These are phyloP conservation scores for Solanum ahanhuiri DNA, from an alignment of 257 asterid genomes.

Conservation along the genomic window DNA sequence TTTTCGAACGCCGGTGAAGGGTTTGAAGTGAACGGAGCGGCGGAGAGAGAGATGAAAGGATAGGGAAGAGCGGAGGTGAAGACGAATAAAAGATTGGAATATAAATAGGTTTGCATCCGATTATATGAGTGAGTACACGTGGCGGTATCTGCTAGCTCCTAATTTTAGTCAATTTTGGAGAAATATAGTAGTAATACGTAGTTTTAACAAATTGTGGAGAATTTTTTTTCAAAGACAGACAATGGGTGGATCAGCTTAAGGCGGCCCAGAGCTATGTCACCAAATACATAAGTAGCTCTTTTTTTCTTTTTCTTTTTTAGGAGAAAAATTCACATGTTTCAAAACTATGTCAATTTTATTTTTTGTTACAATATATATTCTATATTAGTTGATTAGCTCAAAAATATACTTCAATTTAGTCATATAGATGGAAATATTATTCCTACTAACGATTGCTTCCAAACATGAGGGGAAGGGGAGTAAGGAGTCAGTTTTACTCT, in stretches of 20 bases:
- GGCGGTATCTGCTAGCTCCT: conserved; percentile 6
- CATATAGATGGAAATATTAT: too few relatives aligned
- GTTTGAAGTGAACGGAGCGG: conserved; percentile 4
- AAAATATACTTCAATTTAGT: too few relatives aligned
- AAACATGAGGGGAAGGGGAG: too few relatives aligned
- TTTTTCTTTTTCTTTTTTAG: too few relatives aligned
- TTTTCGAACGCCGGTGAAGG: conserved; percentile 5
- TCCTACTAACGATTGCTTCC: background rate
- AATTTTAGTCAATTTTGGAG: background rate
- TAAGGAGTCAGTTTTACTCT: too few relatives aligned
- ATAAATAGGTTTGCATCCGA: conserved; percentile 51
- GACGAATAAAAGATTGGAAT: conserved; percentile 23
- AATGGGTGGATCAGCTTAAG: background rate
- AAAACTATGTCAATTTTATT: too few relatives aligned
- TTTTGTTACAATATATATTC: too few relatives aligned
- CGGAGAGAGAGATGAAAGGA: background rate
- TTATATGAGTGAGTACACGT: conserved; percentile 20
- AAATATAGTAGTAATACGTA: background rate
- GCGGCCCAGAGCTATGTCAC: background rate
- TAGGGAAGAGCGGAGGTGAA: conserved; percentile 22
- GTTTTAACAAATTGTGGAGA: too few relatives aligned
- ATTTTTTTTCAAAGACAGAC: background rate
- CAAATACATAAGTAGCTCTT: background rate
- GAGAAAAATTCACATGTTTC: too few relatives aligned
- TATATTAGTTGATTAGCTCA: too few relatives aligned